phyloP scores from a whole-genome alignment of 23 red algal species.

The Chondrus crispus region DNA sequence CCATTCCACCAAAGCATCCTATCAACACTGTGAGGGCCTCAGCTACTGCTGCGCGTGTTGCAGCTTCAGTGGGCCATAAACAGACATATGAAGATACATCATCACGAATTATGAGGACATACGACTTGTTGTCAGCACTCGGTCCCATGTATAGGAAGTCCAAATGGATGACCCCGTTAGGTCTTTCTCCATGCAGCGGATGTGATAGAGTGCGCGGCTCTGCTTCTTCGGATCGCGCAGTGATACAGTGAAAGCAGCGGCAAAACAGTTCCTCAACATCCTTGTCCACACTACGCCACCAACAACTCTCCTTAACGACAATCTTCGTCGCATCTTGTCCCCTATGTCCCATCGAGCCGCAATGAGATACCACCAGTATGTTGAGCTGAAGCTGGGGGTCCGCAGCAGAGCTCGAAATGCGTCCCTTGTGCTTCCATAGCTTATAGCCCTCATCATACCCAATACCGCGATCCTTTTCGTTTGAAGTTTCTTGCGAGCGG shows the following conservation, averaged over 20 bases:
- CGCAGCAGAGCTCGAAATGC: neutral
- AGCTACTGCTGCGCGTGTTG: too few species aligned
- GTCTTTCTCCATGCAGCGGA: neutral
- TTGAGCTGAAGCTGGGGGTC: neutral
- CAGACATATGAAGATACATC: neutral
- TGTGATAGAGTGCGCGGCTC: neutral
- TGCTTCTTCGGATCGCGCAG: neutral
- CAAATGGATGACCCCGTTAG: neutral
- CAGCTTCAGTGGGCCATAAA: neutral
- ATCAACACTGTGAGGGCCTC: too few species aligned
- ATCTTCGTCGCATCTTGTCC: neutral
- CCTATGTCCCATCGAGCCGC: neutral
- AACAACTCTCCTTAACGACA: neutral
- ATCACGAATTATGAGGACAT: conserved; percentile 15
- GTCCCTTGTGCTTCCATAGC: neutral
- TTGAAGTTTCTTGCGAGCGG: neutral
- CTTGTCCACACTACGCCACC: neutral
- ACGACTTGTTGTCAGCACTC: neutral
- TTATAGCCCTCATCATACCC: neutral
- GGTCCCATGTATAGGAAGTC: neutral
- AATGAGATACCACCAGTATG: neutral
- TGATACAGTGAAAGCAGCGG: neutral
- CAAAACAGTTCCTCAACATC: neutral
- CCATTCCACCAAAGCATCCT: too few species aligned
- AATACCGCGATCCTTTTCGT: neutral